Evolutionary conservation across 1,284 basidiomycete species (phyloP), one percentile per base, ranked within the genome.

Genomic region (Cerioporus squamosus): DNA sequence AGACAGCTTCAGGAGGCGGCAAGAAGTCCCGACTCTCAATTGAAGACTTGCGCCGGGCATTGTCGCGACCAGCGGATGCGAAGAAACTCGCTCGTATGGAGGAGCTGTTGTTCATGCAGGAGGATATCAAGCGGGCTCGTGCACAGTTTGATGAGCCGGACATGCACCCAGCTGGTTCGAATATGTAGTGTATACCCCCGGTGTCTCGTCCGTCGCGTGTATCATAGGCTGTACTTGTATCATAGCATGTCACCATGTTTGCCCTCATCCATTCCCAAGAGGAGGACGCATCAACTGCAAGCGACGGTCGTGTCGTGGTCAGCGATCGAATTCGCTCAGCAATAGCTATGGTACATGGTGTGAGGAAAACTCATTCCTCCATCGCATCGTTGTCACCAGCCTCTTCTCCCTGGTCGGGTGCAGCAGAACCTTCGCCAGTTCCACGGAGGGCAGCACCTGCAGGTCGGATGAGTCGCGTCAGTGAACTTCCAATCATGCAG

Each of bases 51-150:
- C 83, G 92, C 18, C 82, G 88, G 55, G 88, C 83, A 6, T 74
- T 95, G 31, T 90, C 90, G 23, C 79, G 86, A 50, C 87, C 89
- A 2, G 89, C 90, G 17, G 91, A 94, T 67, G 86, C 89, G 31
- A 94, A 93, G 75, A 95, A 95, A 70, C 82, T 95, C 33, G 91
- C 92, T 24, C 81, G 93, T 60, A 88, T 95, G 85, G 93, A 95
- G 72, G 93, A 95, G 72, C 77, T 95, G 38, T 72, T 95, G 29
- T 93, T 94, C 78, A 93, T 94, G 88, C 91, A 94, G 70, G 92
- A 94, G 71, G 93, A 94, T 65, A 94, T 95, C 75, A 92, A 93
- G 69, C 86, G 91, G n/a, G 93, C 93, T 10, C 82, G 91, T 44
- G 86, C 87, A 9, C 87, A 92, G 70, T 93, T 93, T 63, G 84